Base-by-base conservation (phyloP, 2,329 filamentous ascomycete species). In the Dryadomyces sulphureus region DNA sequence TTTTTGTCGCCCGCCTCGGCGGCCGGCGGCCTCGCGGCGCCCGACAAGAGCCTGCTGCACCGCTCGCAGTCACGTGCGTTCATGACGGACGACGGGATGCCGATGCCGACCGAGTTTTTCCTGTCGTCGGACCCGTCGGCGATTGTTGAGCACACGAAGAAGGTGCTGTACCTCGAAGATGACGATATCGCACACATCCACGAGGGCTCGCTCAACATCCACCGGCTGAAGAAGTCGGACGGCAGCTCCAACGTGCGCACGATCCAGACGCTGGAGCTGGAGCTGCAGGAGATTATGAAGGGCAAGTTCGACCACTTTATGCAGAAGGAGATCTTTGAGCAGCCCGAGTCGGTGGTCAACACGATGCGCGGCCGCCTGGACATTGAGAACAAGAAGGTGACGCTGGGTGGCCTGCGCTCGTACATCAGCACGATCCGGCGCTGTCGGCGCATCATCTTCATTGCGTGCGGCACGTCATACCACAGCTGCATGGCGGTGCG, bases 231-330 rank as follows among this genome's bases (percentile, higher is more conserved):
- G 68, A 96, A 96, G 79, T 84, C 89, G 57, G 90, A 96, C 62
- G 90, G 90, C 55, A 89, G 84, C 61, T 94, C 87, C 68, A 95
- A 96, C 62, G 88, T 96, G 57, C 89, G 92, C 64, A 87, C 85
- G 58, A 98, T 98, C 64, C 92, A 98, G 76, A 98, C 92, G 47
- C 79, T 98, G 47, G 92, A 98, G 74, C 84, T 98, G 43, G 88
- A 98, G 74, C 82, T 98, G 54, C 92, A 98, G 73, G 89, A 98
- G 73, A 98, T 98, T 68, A 98, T 98, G 92, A 98, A 98, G 82
- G 92, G 92, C 67, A 93, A 92, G 64, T 98, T 96, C 68, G 92
- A 98, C 66, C 92, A 98, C 72, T 98, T 95, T 75, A 98, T 98
- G 92, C 92, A 98, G 66, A 98, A 98, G 79, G 92, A 98, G 67